Percentiles rank a stretch among this genome's conserved stretches.
Evolutionary conservation across 179 eudicot genomes (phyloP).

Genomic region (Gypsophila paniculata): DNA sequence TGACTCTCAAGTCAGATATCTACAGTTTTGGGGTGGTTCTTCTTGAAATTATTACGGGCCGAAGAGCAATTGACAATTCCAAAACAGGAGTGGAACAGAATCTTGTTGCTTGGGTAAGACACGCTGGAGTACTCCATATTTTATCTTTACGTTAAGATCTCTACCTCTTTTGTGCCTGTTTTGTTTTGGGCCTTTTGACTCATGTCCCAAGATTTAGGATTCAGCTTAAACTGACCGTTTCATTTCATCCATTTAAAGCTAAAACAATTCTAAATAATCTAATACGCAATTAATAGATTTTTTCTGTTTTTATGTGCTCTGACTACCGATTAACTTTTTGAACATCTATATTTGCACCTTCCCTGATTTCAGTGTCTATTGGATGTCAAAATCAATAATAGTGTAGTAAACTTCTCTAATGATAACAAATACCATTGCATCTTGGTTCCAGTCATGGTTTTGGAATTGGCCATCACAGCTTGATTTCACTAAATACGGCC

Average conservation of each 20-base stretch:
- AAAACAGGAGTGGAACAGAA: slow-evolving; percentile 55
- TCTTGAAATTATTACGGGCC: slow-evolving; percentile 66
- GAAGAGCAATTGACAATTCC: slow-evolving; percentile 58
- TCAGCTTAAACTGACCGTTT: no score
- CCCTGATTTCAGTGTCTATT: no score
- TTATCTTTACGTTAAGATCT: neutral
- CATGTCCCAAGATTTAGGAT: no score
- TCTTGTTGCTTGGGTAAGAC: slow-evolving; percentile 70
- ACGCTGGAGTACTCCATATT: neutral
- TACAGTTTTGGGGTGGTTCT: slow-evolving; percentile 81
- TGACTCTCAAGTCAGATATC: slow-evolving; percentile 71
- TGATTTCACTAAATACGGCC: no score
- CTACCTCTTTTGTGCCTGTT: neutral
- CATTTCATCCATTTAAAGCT: no score
- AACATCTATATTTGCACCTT: neutral
- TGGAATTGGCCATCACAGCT: no score
- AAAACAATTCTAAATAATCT: no score
- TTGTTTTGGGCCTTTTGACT: no score
- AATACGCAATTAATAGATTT: neutral
- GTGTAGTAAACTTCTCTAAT: no score
- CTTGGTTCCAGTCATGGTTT: no score
- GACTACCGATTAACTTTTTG: neutral
- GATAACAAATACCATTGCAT: no score
- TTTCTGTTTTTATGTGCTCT: neutral
- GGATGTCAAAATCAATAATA: no score